These are phyloP conservation scores for Penicillium daleae DNA, from an alignment of 495 filamentous ascomycete genomes.

Conservation along the genomic window DNA sequence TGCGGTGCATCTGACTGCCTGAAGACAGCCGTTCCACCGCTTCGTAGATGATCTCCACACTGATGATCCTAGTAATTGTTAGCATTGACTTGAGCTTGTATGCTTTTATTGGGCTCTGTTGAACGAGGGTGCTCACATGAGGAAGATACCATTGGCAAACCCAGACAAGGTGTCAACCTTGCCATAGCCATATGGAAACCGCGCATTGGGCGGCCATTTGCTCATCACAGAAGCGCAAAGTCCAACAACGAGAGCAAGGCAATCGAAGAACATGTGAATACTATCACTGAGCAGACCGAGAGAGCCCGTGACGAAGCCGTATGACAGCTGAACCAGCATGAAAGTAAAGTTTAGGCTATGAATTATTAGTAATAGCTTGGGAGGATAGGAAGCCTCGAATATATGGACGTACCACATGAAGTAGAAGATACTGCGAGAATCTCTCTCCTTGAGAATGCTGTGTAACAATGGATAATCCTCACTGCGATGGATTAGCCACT, in stretches of 20 bases:
- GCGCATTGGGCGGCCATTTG: conserved; percentile 88
- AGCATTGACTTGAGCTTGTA: conserved; percentile 17
- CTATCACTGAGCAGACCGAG: conserved; percentile 93
- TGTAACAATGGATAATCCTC: conserved; percentile 76
- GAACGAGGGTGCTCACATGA: conserved; percentile 67
- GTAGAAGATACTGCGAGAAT: conserved; percentile 95
- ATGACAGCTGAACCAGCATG: conserved; percentile 93
- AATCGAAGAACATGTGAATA: conserved; percentile 99
- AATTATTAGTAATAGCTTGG: conserved; percentile 25
- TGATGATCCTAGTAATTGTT: conserved; percentile 71
- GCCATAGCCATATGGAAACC: conserved; percentile 93
- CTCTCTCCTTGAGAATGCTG: conserved; percentile 85
- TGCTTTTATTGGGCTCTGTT: background rate
- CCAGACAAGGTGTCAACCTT: conserved; percentile 97
- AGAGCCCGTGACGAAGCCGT: conserved; percentile 90
- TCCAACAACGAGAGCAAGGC: conserved; percentile 86
- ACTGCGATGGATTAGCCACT: conserved; percentile 64
- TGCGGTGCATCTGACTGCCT: conserved; percentile 77
- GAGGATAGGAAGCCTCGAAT: background rate
- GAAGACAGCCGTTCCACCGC: conserved; percentile 84
- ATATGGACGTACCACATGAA: conserved; percentile 77
- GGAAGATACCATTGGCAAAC: conserved; percentile 94
- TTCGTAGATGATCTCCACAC: conserved; percentile 94
- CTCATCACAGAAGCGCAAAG: conserved; percentile 95
- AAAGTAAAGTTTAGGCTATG: conserved; percentile 87